A percentile compares a stretch with the other conserved stretches of the same genome.
Evolutionary conservation across 2,329 filamentous ascomycete species (phyloP).

Genomic region (Emergomyces orientalis): DNA sequence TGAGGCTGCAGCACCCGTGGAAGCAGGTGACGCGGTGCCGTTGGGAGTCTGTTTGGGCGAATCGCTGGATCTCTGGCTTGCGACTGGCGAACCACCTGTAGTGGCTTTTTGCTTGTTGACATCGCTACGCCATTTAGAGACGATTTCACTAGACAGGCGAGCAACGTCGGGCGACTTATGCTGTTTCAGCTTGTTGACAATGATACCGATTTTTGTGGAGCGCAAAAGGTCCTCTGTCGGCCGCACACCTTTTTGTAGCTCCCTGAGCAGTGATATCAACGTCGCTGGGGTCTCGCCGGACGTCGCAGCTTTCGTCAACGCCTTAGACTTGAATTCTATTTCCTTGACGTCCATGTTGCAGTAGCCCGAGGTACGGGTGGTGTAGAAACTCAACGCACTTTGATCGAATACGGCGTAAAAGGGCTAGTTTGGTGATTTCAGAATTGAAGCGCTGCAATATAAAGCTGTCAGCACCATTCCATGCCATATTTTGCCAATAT

Average conservation of each 20-base stretch:
- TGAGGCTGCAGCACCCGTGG: slow-evolving; percentile 33
- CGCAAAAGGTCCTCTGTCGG: slow-evolving; percentile 85
- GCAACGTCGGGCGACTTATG: slow-evolving; percentile 68
- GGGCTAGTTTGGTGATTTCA: background rate
- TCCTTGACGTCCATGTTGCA: slow-evolving; percentile 69
- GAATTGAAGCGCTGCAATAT: background rate
- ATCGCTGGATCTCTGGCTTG: slow-evolving; percentile 30
- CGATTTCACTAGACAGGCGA: slow-evolving; percentile 67
- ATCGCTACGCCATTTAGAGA: slow-evolving; percentile 54
- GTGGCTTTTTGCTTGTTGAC: slow-evolving; percentile 41
- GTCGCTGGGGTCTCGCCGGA: slow-evolving; percentile 65
- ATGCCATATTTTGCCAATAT: background rate
- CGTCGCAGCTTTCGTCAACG: slow-evolving; percentile 67
- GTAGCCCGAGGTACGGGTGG: background rate
- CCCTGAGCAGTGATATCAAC: slow-evolving; percentile 64
- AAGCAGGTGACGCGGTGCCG: slow-evolving; percentile 45
- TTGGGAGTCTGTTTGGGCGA: slow-evolving; percentile 41
- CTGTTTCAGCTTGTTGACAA: slow-evolving; percentile 74
- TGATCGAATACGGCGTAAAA: background rate
- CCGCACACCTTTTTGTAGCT: slow-evolving; percentile 67
- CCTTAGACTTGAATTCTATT: slow-evolving; percentile 65
- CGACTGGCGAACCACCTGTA: slow-evolving; percentile 26
- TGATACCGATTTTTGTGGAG: slow-evolving; percentile 82
- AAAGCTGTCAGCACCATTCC: background rate
- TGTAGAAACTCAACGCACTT: background rate